phyloP scores from a whole-genome alignment of 208 protist species.

The Crithidia sp. region DNA sequence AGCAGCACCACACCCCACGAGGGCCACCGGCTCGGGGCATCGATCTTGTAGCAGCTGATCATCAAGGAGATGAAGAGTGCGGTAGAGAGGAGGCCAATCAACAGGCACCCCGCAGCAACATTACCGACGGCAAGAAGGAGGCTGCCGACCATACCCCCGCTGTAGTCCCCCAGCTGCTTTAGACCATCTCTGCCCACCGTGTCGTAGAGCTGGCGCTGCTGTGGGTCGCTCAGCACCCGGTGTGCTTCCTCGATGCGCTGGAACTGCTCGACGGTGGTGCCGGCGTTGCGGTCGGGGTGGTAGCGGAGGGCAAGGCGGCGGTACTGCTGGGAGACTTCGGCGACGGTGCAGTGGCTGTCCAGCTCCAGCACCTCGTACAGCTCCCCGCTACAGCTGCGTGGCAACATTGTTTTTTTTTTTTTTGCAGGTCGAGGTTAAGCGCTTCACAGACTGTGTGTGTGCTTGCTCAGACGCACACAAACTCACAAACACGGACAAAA shows the following conservation, averaged over 20 bases:
- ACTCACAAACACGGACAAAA: conserved; percentile 6
- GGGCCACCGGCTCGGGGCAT: conserved; percentile 12
- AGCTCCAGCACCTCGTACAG: conserved; percentile 86
- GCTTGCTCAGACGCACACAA: conserved; percentile 11
- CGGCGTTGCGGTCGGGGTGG: conserved; percentile 90
- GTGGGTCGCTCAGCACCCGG: conserved; percentile 94
- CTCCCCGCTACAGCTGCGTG: conserved; percentile 47
- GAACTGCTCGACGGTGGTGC: conserved; percentile 75
- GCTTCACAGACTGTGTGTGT: conserved; percentile 5
- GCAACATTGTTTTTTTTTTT: conserved; percentile 30
- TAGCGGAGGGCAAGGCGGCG: conserved; percentile 86
- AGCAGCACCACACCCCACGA: conserved; percentile 39
- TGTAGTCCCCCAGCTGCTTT: conserved; percentile 65
- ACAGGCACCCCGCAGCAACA: conserved; percentile 21
- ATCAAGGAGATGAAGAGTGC: conserved; percentile 23
- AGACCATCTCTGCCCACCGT: conserved; percentile 95
- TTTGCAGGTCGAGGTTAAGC: background rate
- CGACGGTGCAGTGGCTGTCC: conserved; percentile 45
- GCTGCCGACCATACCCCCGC: conserved; percentile 29
- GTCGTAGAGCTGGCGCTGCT: conserved; percentile 97
- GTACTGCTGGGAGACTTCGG: conserved; percentile 86
- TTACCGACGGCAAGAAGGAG: conserved; percentile 27
- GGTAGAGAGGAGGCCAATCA: conserved; percentile 17
- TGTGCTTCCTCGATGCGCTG: conserved; percentile 96
- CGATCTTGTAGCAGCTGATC: conserved; percentile 35